Evolutionary conservation across 768 basidiomycete species (phyloP).

Genomic region (Mycena latifolia): DNA sequence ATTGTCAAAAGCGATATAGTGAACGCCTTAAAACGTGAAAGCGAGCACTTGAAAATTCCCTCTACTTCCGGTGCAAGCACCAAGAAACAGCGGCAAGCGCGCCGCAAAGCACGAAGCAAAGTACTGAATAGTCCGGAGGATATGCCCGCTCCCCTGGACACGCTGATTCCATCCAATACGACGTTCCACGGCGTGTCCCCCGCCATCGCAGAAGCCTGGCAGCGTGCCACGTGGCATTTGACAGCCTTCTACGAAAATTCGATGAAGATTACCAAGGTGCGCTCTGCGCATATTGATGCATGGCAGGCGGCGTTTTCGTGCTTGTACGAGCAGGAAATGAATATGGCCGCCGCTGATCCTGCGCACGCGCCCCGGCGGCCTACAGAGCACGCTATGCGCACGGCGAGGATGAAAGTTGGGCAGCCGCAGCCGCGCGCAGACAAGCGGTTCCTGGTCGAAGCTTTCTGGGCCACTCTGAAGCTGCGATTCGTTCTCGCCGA

Average conservation of each 20-base stretch:
- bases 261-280: conserved; percentile 55
- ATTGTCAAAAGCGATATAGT: conserved; percentile 40
- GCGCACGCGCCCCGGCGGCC: conserved; percentile 53
- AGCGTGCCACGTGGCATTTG: conserved; percentile 48
- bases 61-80: conserved; percentile 4
- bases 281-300: conserved; percentile 68
- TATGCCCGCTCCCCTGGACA: conserved; percentile 41
- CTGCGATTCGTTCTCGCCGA: conserved; percentile 65
- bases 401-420: conserved; percentile 66
- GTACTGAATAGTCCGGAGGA: conserved; percentile 27
- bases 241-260: conserved; percentile 54
- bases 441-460: conserved; percentile 70
- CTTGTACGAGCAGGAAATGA: conserved; percentile 63
- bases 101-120: conserved; percentile 22
- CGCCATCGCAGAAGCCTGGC: conserved; percentile 54
- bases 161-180: conserved; percentile 39
- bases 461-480: conserved; percentile 65
- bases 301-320: conserved; percentile 72
- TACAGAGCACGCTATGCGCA: conserved; percentile 61
- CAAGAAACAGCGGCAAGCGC: conserved; percentile 26
- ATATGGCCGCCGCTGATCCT: conserved; percentile 46
- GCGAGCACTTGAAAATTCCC: conserved; percentile 33
- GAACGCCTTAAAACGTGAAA: conserved; percentile 33
- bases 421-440: conserved; percentile 71
- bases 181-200: conserved; percentile 47